phyloP scores from a whole-genome alignment of 2,329 filamentous ascomycete species.

The Bimuria novae-zelandiae region DNA sequence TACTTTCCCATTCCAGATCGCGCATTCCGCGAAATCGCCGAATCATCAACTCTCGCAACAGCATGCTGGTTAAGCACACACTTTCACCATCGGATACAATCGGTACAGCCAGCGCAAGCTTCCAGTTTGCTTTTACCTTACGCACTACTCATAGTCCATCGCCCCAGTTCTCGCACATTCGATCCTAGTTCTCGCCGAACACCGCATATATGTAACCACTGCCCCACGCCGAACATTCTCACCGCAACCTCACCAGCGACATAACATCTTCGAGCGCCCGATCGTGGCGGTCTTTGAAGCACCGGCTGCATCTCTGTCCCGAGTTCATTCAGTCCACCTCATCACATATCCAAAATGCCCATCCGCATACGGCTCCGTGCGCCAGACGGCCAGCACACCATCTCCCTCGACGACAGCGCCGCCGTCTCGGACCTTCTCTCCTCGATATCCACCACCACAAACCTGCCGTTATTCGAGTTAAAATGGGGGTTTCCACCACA shows the following conservation, averaged over 20 bases:
- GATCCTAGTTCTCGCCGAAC: constrained; percentile 8
- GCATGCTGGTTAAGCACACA: too few species aligned
- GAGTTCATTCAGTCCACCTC: not conserved
- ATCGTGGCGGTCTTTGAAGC: too few species aligned
- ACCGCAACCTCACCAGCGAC: not conserved
- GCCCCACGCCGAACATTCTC: not conserved
- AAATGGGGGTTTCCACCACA: constrained; percentile 86
- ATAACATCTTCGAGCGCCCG: too few species aligned
- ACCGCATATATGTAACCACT: not conserved
- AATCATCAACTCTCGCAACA: too few species aligned
- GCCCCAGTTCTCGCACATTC: constrained; percentile 12
- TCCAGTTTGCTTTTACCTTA: not conserved
- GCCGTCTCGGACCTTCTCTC: constrained; percentile 66
- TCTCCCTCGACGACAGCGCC: constrained; percentile 71
- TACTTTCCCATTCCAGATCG: not conserved
- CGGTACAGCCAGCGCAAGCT: too few species aligned
- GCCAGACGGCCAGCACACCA: constrained; percentile 71
- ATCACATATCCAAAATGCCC: constrained; percentile 32
- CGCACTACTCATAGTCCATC: not conserved
- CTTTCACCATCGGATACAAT: not conserved
- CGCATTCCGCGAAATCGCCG: too few species aligned
- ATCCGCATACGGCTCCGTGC: constrained; percentile 80
- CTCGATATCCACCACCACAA: constrained; percentile 67
- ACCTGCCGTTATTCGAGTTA: constrained; percentile 69
- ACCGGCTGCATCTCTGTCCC: not conserved